These are phyloP conservation scores for Hordeum pubiflorum DNA, from an alignment of 202 grass and related monocot species.

Conservation along the genomic window DNA sequence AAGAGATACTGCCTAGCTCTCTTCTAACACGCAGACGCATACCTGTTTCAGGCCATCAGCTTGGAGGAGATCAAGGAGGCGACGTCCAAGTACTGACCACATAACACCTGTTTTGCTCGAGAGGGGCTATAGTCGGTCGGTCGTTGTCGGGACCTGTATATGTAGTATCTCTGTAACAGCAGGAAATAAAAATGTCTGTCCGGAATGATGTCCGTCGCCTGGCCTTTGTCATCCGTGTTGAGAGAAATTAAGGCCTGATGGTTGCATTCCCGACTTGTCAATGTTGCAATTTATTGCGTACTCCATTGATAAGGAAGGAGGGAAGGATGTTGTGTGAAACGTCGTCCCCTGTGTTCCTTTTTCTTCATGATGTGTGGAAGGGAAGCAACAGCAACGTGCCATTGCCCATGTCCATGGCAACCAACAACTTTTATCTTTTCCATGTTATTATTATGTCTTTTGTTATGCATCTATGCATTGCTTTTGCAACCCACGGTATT, in stretches of 20 bases:
- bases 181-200: conserved; percentile 20
- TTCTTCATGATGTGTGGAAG: background rate
- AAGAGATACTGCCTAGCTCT: background rate
- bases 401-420: background rate
- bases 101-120: background rate
- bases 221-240: background rate
- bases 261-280: background rate
- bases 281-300: background rate
- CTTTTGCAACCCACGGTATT: background rate
- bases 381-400: conserved; percentile 29
- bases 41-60: conserved; percentile 42
- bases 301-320: background rate
- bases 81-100: conserved; percentile 60
- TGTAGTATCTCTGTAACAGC: conserved; percentile 9
- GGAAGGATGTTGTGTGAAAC: background rate
- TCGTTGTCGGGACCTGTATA: background rate
- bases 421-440: background rate
- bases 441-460: no score
- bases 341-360: background rate
- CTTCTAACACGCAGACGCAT: background rate
- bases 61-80: conserved; percentile 74
- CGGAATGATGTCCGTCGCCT: background rate
- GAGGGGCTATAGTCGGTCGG: background rate
- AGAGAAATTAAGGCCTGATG: background rate
- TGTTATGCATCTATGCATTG: background rate